A percentile compares a stretch with the other conserved stretches of the same genome.
Evolutionary conservation across 2,329 filamentous ascomycete genomes (phyloP).

Genomic region (Xylaria sp.): DNA sequence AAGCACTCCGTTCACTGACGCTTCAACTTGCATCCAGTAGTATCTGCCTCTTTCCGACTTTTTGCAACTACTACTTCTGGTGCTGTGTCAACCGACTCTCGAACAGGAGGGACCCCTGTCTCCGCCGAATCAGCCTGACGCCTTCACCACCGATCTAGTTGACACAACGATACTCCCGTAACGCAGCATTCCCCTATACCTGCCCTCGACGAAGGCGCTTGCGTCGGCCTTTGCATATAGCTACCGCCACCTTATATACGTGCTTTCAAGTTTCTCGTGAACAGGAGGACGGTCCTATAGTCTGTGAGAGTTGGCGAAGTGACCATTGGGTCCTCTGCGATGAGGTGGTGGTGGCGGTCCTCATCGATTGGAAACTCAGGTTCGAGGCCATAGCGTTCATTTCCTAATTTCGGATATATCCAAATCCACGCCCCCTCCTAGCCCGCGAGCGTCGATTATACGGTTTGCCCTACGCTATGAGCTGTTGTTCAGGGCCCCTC

Average conservation of each 20-base stretch:
- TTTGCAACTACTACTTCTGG: constrained; percentile 9
- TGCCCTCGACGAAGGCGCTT: constrained; percentile 28
- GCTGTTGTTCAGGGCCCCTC: constrained; percentile 38
- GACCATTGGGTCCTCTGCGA: constrained; percentile 51
- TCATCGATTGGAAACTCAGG: constrained; percentile 47
- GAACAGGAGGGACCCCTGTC: constrained; percentile 8
- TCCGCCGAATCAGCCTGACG: background rate
- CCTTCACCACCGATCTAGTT: constrained; percentile 15
- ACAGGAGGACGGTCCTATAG: constrained; percentile 16
- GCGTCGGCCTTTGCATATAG: constrained; percentile 9
- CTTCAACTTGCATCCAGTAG: constrained; percentile 1
- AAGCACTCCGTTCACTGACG: constrained; percentile 10
- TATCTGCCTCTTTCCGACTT: constrained; percentile 6
- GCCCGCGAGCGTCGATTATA: constrained; percentile 28
- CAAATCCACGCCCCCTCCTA: constrained; percentile 34
- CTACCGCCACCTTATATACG: constrained; percentile 21
- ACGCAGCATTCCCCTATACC: background rate
- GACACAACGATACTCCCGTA: constrained; percentile 11
- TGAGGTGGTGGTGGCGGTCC: constrained; percentile 52
- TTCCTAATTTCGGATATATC: constrained; percentile 31
- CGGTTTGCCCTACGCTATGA: constrained; percentile 43
- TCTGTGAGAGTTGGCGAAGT: constrained; percentile 40
- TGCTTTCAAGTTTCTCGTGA: constrained; percentile 6
- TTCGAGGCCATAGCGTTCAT: constrained; percentile 44
- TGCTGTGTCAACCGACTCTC: constrained; percentile 18